Evolutionary conservation across 176 grass and related monocot genomes (phyloP).

Genomic region (Hordeum marinum): DNA sequence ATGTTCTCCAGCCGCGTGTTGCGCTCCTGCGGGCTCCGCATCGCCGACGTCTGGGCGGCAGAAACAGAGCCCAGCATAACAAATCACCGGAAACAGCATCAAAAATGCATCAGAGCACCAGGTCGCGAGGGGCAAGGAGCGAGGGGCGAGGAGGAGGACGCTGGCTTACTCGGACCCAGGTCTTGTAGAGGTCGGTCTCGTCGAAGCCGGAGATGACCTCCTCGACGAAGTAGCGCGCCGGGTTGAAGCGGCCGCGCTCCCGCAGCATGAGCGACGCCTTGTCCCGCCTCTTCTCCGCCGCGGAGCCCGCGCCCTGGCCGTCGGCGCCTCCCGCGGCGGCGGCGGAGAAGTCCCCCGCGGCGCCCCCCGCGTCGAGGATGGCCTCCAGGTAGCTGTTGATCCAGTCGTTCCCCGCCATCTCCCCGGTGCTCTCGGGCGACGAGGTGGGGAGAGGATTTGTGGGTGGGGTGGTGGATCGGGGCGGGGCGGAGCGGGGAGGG

Average conservation of each 20-base stretch:
- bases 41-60: conserved; percentile 25
- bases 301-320: neutral
- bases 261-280: conserved; percentile 50
- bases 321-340: conserved; percentile 4
- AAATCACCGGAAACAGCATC: neutral
- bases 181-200: conserved; percentile 75
- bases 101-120: too few species aligned
- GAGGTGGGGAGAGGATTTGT: too few species aligned
- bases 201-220: conserved; percentile 81
- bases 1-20: conserved; percentile 80
- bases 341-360: conserved; percentile 17
- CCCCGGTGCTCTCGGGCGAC: neutral
- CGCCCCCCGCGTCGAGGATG: conserved; percentile 45
- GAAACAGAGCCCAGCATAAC: neutral
- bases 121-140: too few species aligned
- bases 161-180: conserved; percentile 52
- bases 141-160: too few species aligned
- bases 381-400: conserved; percentile 75
- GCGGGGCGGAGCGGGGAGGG: neutral
- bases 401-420: conserved; percentile 87
- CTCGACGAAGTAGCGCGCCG: conserved; percentile 75
- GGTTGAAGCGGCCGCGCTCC: conserved; percentile 62
- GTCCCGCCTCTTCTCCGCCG: conserved; percentile 39
- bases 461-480: too few species aligned
- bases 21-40: conserved; percentile 58